Base-by-base conservation (phyloP, 306 rosid genomes). In the Senna tora region DNA sequence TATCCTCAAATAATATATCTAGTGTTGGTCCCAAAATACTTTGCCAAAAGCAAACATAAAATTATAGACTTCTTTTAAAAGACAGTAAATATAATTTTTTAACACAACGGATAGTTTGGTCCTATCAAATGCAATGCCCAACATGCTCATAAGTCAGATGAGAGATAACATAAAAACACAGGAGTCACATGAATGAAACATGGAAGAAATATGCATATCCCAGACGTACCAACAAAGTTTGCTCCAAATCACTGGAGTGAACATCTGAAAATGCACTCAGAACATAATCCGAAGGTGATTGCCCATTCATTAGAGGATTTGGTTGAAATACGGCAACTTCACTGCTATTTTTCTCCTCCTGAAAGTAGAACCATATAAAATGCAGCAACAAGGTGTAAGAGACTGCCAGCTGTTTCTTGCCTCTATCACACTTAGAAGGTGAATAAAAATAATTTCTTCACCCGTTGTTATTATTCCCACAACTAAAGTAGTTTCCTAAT, bases 221-320 rank as follows among this genome's bases (percentile, higher is more conserved):
- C 55, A 50, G 19, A 65, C 90, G 47, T 89, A 94, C 98, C 95
- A 94, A 68, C 75, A 94, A 75, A 1, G 97, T 86, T 80, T 91
- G 97, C 83, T 89, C 97, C 55, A 94, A 81, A 83, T 94, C 97
- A 86, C 83, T 94, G 38, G 96, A 83, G 80, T 72, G 96, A 65
- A 94, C 87, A 79, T 63, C 78, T 68, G 96, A 84, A 85, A 89
- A 75, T 60, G 97, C 92, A 49, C 86, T 83, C 32, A 94, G 90
- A 83, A 91, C 83, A 70, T 80, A 91, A 65, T 91, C 97, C 33
- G 96, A 87, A 50, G 95, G 92, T 33, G 97, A 84, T 43, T 82
- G 86, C 41, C 96, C 96, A 66, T 77, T 85, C 94, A 94, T 82
- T 33, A 85, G 59, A 61, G 66, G 76, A 84, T 89, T 91, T 82